Evolutionary conservation across 306 rosid genomes (phyloP).

Genomic region (Comarum palustre): DNA sequence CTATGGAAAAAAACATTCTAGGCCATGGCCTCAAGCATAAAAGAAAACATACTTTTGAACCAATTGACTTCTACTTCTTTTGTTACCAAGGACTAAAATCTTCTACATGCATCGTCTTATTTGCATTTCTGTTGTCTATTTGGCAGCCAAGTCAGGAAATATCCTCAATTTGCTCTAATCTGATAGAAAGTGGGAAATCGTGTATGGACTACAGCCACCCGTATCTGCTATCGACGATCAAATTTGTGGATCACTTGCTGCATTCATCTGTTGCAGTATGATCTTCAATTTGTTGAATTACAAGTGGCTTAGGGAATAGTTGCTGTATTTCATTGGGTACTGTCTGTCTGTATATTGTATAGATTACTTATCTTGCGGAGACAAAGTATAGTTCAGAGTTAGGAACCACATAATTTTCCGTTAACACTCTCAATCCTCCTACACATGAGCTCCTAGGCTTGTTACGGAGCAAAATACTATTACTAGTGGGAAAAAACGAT

Average conservation of each 20-base stretch:
- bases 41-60: neutral
- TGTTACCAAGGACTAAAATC: neutral
- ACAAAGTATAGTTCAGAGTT: neutral
- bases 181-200: slow-evolving; percentile 67
- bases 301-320: neutral
- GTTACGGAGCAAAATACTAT: too few relatives aligned
- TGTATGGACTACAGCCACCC: slow-evolving; percentile 53
- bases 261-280: slow-evolving; percentile 14
- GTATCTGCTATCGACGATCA: slow-evolving; percentile 59
- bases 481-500: too few relatives aligned
- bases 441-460: neutral
- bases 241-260: slow-evolving; percentile 37
- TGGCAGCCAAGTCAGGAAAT: slow-evolving; percentile 52
- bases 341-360: neutral
- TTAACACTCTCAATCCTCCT: neutral
- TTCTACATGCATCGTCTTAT: neutral
- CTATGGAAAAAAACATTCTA: neutral
- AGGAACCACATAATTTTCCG: neutral
- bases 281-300: neutral
- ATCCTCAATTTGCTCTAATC: slow-evolving; percentile 47
- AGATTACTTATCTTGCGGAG: neutral
- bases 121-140: slow-evolving; percentile 16
- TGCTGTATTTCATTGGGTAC: neutral
- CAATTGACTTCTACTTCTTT: neutral
- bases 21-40: neutral